Evolutionary conservation across 305 asterid genomes (phyloP).

Genomic region (Fraxinus platypoda): DNA sequence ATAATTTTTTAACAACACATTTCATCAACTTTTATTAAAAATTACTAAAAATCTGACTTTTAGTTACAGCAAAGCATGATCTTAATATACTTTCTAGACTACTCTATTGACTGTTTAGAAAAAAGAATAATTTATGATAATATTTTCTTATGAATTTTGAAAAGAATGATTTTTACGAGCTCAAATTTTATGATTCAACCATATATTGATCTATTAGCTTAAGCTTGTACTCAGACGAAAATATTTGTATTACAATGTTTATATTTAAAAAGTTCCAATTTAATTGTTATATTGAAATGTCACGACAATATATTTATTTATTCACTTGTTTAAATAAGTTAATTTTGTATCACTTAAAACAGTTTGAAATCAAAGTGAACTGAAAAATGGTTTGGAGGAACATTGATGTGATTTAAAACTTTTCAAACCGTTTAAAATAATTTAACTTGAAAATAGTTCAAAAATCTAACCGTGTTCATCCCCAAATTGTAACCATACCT

Average conservation of each 20-base stretch:
- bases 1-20: too few species aligned
- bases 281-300: too few species aligned
- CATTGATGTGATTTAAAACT: too few species aligned
- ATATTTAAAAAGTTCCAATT: neutral
- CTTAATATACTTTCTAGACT: too few species aligned
- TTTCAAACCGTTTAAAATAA: too few species aligned
- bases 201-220: neutral
- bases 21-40: too few species aligned
- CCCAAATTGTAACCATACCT: neutral
- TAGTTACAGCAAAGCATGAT: too few species aligned
- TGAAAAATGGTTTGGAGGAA: neutral
- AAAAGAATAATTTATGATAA: too few species aligned
- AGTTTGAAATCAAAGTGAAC: neutral
- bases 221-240: neutral
- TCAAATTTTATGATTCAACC: neutral
- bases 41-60: too few species aligned
- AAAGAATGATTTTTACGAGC: neutral
- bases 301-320: neutral
- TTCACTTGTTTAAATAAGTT: neutral
- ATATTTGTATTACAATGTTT: neutral
- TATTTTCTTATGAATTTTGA: too few species aligned
- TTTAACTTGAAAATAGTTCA: neutral
- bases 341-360: neutral
- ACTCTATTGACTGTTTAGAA: neutral
- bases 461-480: neutral